phyloP scores from a whole-genome alignment of 345 rosid genomes.

The Ceriops tagal region DNA sequence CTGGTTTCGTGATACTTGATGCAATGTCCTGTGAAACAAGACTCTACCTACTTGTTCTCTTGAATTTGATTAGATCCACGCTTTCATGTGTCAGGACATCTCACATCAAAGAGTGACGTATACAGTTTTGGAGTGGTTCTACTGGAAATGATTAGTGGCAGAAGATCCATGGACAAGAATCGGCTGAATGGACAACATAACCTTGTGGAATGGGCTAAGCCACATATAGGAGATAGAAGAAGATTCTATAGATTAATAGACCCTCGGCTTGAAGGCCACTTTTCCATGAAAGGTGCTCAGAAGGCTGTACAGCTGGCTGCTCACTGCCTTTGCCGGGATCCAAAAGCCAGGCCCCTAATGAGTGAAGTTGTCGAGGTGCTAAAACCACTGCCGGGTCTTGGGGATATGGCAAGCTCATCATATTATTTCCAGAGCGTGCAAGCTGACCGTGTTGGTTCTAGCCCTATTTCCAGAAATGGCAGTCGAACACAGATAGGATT shows the following conservation, averaged over 20 bases:
- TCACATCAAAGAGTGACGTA: slow-evolving; percentile 91
- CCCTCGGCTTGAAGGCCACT: slow-evolving; percentile 83
- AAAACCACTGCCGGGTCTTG: slow-evolving; percentile 66
- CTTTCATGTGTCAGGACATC: slow-evolving; percentile 54
- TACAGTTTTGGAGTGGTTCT: slow-evolving; percentile 95
- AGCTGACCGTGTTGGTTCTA: slow-evolving; percentile 39
- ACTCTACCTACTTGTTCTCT: background rate
- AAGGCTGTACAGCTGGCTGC: slow-evolving; percentile 76
- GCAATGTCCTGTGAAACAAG: background rate
- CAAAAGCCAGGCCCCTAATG: slow-evolving; percentile 79
- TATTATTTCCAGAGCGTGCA: slow-evolving; percentile 71
- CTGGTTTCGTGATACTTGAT: too few relatives aligned
- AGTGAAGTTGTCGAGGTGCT: slow-evolving; percentile 67
- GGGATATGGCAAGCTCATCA: slow-evolving; percentile 84
- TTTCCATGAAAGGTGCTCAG: slow-evolving; percentile 78
- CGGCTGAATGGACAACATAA: slow-evolving; percentile 75
- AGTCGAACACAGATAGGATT: slow-evolving; percentile 39
- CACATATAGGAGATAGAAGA: slow-evolving; percentile 76
- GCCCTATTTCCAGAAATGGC: slow-evolving; percentile 36
- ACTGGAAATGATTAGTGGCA: slow-evolving; percentile 84
- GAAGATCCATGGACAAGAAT: slow-evolving; percentile 96
- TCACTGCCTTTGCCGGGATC: slow-evolving; percentile 76
- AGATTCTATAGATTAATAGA: slow-evolving; percentile 71
- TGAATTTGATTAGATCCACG: background rate
- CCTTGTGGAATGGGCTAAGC: slow-evolving; percentile 89